Evolutionary conservation across 352 stramenopile genomes (phyloP).

Genomic region (Elongisporangium prolatum): DNA sequence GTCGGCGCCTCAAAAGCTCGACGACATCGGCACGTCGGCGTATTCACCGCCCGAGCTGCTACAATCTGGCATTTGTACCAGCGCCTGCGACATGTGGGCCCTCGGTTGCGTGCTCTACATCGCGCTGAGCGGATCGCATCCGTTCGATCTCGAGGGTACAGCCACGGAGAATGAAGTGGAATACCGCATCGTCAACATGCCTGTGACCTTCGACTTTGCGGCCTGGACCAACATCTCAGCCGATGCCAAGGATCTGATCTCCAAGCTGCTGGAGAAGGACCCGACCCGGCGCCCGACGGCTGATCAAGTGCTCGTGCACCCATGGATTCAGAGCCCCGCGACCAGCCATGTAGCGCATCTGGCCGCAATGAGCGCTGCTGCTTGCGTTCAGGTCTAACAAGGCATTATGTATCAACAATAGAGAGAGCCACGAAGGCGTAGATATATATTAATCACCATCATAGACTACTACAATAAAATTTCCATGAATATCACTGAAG

Average conservation of each 20-base stretch:
- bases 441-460: slow-evolving; percentile 4
- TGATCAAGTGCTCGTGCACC: slow-evolving; percentile 89
- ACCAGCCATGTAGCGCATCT: background rate
- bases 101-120: slow-evolving; percentile 94
- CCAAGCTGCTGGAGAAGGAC: slow-evolving; percentile 82
- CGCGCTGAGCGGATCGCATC: slow-evolving; percentile 89
- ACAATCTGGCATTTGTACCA: slow-evolving; percentile 41
- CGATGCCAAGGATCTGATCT: slow-evolving; percentile 89
- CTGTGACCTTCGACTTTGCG: slow-evolving; percentile 47
- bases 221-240: slow-evolving; percentile 70
- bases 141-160: slow-evolving; percentile 89
- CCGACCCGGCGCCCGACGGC: slow-evolving; percentile 81
- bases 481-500: slow-evolving; percentile 3
- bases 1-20: slow-evolving; percentile 13
- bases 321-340: slow-evolving; percentile 63
- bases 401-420: slow-evolving; percentile 11
- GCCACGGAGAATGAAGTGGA: slow-evolving; percentile 85
- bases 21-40: slow-evolving; percentile 70
- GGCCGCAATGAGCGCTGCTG: slow-evolving; percentile 10
- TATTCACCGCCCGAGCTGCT: slow-evolving; percentile 71
- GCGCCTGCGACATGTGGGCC: slow-evolving; percentile 74
- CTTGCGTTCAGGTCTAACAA: slow-evolving; percentile 3
- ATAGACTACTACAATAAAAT: slow-evolving; percentile 8
- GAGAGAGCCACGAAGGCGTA: background rate
- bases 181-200: slow-evolving; percentile 50